phyloP scores from a whole-genome alignment of 2,329 filamentous ascomycete species.

The Fusarium graminum region DNA sequence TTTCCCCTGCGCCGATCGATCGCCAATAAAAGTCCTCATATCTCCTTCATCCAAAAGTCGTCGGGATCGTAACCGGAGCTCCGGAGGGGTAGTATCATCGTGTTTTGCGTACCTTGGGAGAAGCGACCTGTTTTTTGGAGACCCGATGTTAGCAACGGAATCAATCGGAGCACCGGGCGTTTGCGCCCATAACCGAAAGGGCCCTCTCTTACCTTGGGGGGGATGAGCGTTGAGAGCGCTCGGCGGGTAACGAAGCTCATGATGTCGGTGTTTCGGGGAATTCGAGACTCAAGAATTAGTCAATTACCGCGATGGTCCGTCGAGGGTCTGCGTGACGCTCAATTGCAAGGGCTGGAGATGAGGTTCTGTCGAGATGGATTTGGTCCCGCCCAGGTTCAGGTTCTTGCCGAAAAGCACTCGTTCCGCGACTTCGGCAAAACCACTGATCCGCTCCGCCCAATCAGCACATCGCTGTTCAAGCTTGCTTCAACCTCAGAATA shows the following conservation, averaged over 20 bases:
- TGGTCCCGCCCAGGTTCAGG: constrained; percentile 47
- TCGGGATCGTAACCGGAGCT: constrained; percentile 30
- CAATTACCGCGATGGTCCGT: constrained; percentile 51
- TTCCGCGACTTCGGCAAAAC: constrained; percentile 56
- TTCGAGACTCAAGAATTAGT: constrained; percentile 46
- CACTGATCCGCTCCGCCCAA: constrained; percentile 59
- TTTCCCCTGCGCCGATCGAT: constrained; percentile 24
- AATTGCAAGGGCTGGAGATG: constrained; percentile 52
- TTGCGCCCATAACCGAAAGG: constrained; percentile 47
- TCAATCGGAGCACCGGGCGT: constrained; percentile 47
- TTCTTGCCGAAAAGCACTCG: constrained; percentile 65
- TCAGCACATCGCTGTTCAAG: constrained; percentile 53
- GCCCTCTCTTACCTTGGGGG: constrained; percentile 83
- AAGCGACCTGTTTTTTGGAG: constrained; percentile 73
- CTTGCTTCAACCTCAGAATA: constrained; percentile 49
- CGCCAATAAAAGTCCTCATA: constrained; percentile 26
- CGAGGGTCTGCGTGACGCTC: constrained; percentile 52
- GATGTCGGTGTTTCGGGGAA: constrained; percentile 61
- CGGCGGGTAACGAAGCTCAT: constrained; percentile 95
- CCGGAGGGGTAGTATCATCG: constrained; percentile 19
- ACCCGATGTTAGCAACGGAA: constrained; percentile 56
- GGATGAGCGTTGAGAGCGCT: constrained; percentile 97
- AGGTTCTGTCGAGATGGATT: constrained; percentile 48
- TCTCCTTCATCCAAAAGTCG: constrained; percentile 25
- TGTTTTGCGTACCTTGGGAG: constrained; percentile 75